phyloP scores from a whole-genome alignment of 768 basidiomycete genomes.

The Tylopilus sp. region DNA sequence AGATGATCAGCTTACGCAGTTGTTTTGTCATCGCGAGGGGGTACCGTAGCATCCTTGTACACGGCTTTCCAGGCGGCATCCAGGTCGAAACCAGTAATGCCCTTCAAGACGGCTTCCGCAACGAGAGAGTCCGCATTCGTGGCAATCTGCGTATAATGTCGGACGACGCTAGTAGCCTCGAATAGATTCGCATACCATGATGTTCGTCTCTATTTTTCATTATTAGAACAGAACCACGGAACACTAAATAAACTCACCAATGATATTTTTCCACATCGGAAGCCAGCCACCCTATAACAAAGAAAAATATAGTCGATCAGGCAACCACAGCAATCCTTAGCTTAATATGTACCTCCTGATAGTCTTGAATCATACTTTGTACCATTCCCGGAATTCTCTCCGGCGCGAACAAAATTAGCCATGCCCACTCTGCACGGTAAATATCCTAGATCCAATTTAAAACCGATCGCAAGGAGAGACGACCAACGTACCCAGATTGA shows the following conservation, averaged over 20 bases:
- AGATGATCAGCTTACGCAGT: conserved; percentile 38
- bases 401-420: conserved; percentile 73
- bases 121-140: conserved; percentile 80
- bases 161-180: too few species aligned
- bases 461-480: neutral
- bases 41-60: conserved; percentile 64
- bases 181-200: too few species aligned
- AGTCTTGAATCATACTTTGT: conserved; percentile 78
- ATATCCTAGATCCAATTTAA: conserved; percentile 54
- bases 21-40: conserved; percentile 53
- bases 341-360: conserved; percentile 45
- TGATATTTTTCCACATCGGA: conserved; percentile 89
- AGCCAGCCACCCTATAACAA: conserved; percentile 64
- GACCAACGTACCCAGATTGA: conserved; percentile 62
- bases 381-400: conserved; percentile 77
- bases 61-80: conserved; percentile 71
- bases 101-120: conserved; percentile 67
- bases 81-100: too few species aligned
- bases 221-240: neutral
- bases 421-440: conserved; percentile 75
- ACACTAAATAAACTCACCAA: conserved; percentile 37
- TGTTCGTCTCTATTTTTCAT: conserved; percentile 61
- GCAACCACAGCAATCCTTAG: neutral
- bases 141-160: too few species aligned
- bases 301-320: neutral